Percentiles rank a stretch among this genome's conserved stretches.
These are phyloP conservation scores for Tolypocladium guangdongense DNA, from an alignment of 2,329 filamentous ascomycete species.

Conservation along the genomic window DNA sequence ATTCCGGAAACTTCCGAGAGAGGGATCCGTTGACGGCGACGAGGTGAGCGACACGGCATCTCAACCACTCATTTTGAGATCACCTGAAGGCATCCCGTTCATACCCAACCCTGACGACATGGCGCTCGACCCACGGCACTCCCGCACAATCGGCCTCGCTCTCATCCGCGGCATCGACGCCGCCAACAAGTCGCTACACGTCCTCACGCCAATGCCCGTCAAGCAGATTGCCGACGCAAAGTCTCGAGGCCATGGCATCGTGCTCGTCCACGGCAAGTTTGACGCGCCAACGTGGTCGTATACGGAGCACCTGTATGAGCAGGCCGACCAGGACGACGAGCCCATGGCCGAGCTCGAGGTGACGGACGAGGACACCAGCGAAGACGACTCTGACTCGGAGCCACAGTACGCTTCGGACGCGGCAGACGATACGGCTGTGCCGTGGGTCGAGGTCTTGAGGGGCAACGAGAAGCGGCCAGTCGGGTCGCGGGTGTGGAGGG, in stretches of 20 bases:
- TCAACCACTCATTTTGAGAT: conserved; percentile 7
- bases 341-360: conserved; percentile 17
- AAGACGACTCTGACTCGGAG: conserved; percentile 19
- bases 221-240: conserved; percentile 28
- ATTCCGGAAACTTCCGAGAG: conserved; percentile 24
- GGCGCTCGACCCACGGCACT: conserved; percentile 48
- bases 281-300: conserved; percentile 62
- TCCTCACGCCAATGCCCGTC: conserved; percentile 49
- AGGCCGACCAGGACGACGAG: conserved; percentile 19
- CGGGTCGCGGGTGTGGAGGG: conserved; percentile 52
- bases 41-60: background rate
- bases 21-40: background rate
- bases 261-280: conserved; percentile 57
- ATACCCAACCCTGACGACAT: conserved; percentile 43
- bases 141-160: conserved; percentile 50
- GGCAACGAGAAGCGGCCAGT: conserved; percentile 44
- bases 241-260: conserved; percentile 35
- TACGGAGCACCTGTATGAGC: conserved; percentile 46
- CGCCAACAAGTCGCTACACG: conserved; percentile 40
- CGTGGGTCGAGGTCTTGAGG: conserved; percentile 49
- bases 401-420: conserved; percentile 12
- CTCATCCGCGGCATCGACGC: conserved; percentile 61
- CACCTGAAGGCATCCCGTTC: conserved; percentile 48
- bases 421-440: conserved; percentile 23
- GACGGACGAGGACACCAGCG: conserved; percentile 23